These are phyloP conservation scores for Naganishia randhawae DNA, from an alignment of 768 basidiomycete species.

Conservation along the genomic window DNA sequence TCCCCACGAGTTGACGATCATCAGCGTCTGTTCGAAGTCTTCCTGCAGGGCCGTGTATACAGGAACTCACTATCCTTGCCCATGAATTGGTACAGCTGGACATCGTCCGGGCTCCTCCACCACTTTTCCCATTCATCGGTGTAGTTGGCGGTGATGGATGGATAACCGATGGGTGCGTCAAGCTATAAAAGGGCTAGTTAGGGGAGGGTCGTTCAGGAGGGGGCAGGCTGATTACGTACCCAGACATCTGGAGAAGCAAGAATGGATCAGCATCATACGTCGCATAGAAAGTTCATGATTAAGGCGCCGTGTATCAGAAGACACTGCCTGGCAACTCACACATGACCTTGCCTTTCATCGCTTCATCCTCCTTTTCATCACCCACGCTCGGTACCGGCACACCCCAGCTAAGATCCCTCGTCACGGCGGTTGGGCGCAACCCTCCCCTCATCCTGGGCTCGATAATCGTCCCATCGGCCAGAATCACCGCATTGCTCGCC, in stretches of 20 bases:
- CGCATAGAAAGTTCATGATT: constrained; percentile 9
- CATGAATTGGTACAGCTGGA: constrained; percentile 97
- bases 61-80: constrained; percentile 74
- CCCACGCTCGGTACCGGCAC: constrained; percentile 74
- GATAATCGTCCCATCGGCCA: constrained; percentile 77
- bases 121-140: constrained; percentile 91
- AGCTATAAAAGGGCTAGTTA: constrained; percentile 59
- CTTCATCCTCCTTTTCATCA: constrained; percentile 69
- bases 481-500: constrained; percentile 88
- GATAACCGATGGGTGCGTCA: constrained; percentile 94
- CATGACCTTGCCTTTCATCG: constrained; percentile 90
- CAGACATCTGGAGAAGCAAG: constrained; percentile 67
- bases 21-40: neutral
- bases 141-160: constrained; percentile 93
- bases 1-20: neutral
- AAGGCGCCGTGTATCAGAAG: neutral
- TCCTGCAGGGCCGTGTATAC: neutral
- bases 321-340: constrained; percentile 60
- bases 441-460: constrained; percentile 82
- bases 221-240: constrained; percentile 57
- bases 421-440: constrained; percentile 81
- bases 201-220: neutral
- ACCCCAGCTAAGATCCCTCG: constrained; percentile 92
- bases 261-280: constrained; percentile 17
- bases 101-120: constrained; percentile 91